Evolutionary conservation across 257 asterid species (phyloP).

Genomic region (Przewalskia tangutica): DNA sequence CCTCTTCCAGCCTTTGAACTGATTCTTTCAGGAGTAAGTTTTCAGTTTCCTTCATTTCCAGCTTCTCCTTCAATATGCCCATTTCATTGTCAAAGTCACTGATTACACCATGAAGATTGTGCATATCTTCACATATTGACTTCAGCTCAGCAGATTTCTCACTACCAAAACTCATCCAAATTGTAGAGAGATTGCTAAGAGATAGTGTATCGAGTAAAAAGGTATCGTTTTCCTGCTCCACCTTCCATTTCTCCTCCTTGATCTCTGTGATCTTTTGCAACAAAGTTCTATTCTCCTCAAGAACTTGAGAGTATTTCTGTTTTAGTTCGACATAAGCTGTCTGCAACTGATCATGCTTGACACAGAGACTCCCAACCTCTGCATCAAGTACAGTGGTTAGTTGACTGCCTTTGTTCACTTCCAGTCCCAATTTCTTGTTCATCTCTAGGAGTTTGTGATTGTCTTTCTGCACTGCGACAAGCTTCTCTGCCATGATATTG

Average conservation of each 20-base stretch:
- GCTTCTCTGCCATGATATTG: slow-evolving; percentile 36
- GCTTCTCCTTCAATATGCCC: slow-evolving; percentile 29
- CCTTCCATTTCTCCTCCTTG: slow-evolving; percentile 40
- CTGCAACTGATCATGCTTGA: slow-evolving; percentile 38
- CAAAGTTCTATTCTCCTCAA: slow-evolving; percentile 47
- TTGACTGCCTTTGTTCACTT: slow-evolving; percentile 27
- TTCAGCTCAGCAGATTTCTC: slow-evolving; percentile 46
- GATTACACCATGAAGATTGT: slow-evolving; percentile 33
- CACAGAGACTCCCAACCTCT: slow-evolving; percentile 36
- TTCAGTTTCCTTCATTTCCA: slow-evolving; percentile 53
- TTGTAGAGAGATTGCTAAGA: slow-evolving; percentile 30
- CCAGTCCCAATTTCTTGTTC: slow-evolving; percentile 42
- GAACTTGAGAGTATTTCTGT: slow-evolving; percentile 30
- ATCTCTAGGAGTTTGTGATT: slow-evolving; percentile 44
- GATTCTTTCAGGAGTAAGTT: slow-evolving; percentile 43
- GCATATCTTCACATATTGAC: slow-evolving; percentile 39
- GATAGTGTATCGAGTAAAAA: slow-evolving; percentile 44
- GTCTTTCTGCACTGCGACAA: slow-evolving; percentile 36
- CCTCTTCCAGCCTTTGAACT: slow-evolving; percentile 48
- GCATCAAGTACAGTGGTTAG: slow-evolving; percentile 34
- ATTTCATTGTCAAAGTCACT: slow-evolving; percentile 39
- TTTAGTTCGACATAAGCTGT: slow-evolving; percentile 37
- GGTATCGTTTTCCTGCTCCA: slow-evolving; percentile 43
- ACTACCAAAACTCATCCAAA: slow-evolving; percentile 30
- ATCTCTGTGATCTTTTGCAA: slow-evolving; percentile 42